phyloP scores from a whole-genome alignment of 139 green algal species.

The Picochlorum sp. region DNA sequence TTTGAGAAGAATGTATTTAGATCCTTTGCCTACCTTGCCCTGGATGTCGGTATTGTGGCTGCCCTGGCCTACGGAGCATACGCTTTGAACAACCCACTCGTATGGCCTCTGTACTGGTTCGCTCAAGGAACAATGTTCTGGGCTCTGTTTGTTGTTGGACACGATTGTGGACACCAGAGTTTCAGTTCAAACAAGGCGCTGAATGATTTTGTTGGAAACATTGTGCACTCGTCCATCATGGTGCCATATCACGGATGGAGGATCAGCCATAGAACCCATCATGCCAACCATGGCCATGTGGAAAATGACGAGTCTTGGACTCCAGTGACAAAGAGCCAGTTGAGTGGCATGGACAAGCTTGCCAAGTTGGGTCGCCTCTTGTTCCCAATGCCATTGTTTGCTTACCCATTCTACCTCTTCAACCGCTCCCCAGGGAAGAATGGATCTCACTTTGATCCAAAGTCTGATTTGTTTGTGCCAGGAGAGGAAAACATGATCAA shows the following conservation, averaged over 20 bases:
- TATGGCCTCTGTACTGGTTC: conserved; percentile 91
- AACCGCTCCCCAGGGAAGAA: conserved; percentile 76
- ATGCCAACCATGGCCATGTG: conserved; percentile 89
- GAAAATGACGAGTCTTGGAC: conserved; percentile 96
- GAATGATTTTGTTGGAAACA: conserved; percentile 88
- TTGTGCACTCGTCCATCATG: conserved; percentile 85
- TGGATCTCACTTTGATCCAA: conserved; percentile 87
- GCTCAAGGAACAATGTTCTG: conserved; percentile 98
- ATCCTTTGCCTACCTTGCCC: conserved; percentile 60
- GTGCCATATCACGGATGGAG: conserved; percentile 95
- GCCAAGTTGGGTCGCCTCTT: conserved; percentile 61
- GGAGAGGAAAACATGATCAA: conserved; percentile 50
- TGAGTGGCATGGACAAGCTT: conserved; percentile 26
- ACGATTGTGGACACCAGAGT: conserved; percentile 91
- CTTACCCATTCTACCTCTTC: conserved; percentile 90
- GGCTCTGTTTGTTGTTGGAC: conserved; percentile 92
- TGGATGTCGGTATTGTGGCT: conserved; percentile 77
- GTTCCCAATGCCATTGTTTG: conserved; percentile 72
- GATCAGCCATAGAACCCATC: conserved; percentile 87
- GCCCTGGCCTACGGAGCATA: conserved; percentile 64
- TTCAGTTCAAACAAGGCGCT: conserved; percentile 85
- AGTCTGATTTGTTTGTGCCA: conserved; percentile 69
- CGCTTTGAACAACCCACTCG: conserved; percentile 52
- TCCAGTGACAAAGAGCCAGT: conserved; percentile 55
- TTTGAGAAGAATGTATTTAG: conserved; percentile 67